Evolutionary conservation across 495 filamentous ascomycete genomes (phyloP).

Genomic region (Aeminium ludgeri): DNA sequence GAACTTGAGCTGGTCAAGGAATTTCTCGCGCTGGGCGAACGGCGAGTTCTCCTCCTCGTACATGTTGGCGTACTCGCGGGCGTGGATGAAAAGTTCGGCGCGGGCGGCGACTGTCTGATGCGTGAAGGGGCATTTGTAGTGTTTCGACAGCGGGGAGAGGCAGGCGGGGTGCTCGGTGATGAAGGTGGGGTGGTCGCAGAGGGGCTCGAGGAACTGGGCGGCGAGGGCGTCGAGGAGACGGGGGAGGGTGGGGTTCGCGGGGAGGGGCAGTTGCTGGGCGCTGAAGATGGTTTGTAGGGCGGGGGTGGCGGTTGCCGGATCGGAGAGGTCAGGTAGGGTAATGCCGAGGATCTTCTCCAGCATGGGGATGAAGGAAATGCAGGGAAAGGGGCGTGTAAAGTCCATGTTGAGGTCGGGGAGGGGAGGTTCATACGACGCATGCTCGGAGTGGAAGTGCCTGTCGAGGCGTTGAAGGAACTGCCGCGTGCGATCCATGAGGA

Average conservation of each 20-base stretch:
- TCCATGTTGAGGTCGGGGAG: constrained; percentile 35
- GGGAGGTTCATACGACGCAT: no score
- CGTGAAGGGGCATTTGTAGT: constrained; percentile 44
- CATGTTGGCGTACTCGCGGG: constrained; percentile 72
- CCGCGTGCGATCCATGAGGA: constrained; percentile 62
- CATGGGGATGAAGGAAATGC: constrained; percentile 66
- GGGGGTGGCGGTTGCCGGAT: constrained; percentile 32
- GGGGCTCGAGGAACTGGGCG: constrained; percentile 55
- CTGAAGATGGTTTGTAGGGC: constrained; percentile 42
- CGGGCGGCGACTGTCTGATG: constrained; percentile 60
- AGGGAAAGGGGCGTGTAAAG: constrained; percentile 45
- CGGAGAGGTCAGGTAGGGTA: constrained; percentile 13
- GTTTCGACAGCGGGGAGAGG: constrained; percentile 84
- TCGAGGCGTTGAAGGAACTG: constrained; percentile 24
- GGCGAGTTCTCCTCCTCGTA: constrained; percentile 98
- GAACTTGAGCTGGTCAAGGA: constrained; percentile 41
- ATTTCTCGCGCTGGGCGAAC: constrained; percentile 70
- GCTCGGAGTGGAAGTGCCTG: no score
- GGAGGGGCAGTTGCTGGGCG: constrained; percentile 34
- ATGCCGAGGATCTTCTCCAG: constrained; percentile 44
- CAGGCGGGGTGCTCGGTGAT: constrained; percentile 83
- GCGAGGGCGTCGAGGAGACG: constrained; percentile 78
- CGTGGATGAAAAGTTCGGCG: constrained; percentile 71
- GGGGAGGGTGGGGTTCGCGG: constrained; percentile 44
- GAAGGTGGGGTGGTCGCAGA: constrained; percentile 56